These are phyloP conservation scores for Trichoderma breve DNA, from an alignment of 2,329 filamentous ascomycete genomes.

Conservation along the genomic window DNA sequence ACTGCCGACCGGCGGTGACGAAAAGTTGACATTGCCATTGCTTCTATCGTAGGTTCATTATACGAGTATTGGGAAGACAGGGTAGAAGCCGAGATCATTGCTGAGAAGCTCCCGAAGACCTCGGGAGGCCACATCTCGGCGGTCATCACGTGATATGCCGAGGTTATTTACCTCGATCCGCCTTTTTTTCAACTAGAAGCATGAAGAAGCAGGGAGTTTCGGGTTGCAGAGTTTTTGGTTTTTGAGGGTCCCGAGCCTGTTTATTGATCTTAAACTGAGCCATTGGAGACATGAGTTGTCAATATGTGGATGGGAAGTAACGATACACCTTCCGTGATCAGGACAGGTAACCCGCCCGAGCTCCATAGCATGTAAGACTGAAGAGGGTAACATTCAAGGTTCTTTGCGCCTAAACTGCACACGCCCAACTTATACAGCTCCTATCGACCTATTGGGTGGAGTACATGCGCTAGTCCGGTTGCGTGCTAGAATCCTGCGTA, in stretches of 20 bases:
- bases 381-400: background rate
- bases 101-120: background rate
- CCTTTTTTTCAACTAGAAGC: background rate
- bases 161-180: background rate
- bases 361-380: background rate
- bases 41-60: background rate
- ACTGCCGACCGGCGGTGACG: conserved; percentile 5
- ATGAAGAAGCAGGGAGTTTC: background rate
- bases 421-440: background rate
- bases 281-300: background rate
- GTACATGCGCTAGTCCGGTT: background rate
- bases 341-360: background rate
- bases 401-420: background rate
- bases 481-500: background rate
- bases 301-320: background rate
- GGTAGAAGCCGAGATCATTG: background rate
- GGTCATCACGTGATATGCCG: conserved; percentile 1
- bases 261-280: background rate
- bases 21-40: background rate
- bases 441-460: background rate
- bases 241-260: background rate
- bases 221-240: background rate
- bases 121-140: background rate
- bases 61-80: background rate
- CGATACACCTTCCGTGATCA: background rate